Percentiles rank a stretch among this genome's conserved stretches.
Conservation (phyloP, 768 basidiomycete genomes). For the Leccinellum luteum region DNA sequence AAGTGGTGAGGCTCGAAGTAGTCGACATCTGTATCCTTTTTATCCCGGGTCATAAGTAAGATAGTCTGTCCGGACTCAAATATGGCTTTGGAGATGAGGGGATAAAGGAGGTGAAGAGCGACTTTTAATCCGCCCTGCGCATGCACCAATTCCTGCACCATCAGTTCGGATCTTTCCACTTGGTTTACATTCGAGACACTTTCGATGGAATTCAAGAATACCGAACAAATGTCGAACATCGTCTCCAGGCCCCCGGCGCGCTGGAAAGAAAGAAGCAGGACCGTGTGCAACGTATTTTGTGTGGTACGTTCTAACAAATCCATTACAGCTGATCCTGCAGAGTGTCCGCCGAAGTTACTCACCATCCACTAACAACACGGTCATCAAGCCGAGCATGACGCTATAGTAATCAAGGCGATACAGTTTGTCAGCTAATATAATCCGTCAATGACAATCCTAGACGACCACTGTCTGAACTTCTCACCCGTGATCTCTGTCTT, state of each 20-base stretch:
- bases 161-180: conserved; percentile 55
- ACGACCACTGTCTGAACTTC: conserved; percentile 24
- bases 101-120: conserved; percentile 70
- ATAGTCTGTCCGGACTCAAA: conserved; percentile 85
- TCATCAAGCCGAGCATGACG: conserved; percentile 51
- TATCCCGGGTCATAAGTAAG: conserved; percentile 69
- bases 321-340: conserved; percentile 1
- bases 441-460: conserved; percentile 7
- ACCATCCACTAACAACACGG: conserved; percentile 61
- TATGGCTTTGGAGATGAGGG: conserved; percentile 75
- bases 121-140: conserved; percentile 83
- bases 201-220: conserved; percentile 58
- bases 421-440: conserved; percentile 37
- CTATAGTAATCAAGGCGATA: conserved; percentile 50
- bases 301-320: conserved; percentile 63
- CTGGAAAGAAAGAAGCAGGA: conserved; percentile 74
- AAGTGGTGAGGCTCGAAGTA: conserved; percentile 88
- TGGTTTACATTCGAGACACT: conserved; percentile 45
- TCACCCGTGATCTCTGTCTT: conserved; percentile 51
- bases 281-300: conserved; percentile 75
- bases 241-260: conserved; percentile 67
- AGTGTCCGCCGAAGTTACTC: not conserved
- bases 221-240: conserved; percentile 55
- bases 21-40: conserved; percentile 70
- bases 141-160: conserved; percentile 66